A percentile compares a stretch with the other conserved stretches of the same genome.
These are phyloP conservation scores for Sporisorium sorghi DNA, from an alignment of 1,284 basidiomycete genomes.

Conservation along the genomic window DNA sequence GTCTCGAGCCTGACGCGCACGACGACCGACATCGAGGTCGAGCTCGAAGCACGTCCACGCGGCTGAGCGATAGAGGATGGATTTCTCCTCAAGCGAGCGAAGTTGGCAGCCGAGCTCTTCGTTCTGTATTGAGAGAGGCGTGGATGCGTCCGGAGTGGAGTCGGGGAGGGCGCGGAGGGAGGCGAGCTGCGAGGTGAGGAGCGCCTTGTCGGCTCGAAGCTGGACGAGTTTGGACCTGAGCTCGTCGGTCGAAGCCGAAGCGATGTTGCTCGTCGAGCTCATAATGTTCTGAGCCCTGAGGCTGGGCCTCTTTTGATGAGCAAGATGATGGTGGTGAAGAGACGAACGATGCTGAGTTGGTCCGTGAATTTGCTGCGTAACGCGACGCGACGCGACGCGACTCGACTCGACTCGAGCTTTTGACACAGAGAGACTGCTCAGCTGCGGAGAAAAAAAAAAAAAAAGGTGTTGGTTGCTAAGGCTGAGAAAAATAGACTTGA, in stretches of 20 bases:
- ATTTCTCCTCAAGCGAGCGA: slow-evolving; percentile 42
- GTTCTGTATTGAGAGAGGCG: slow-evolving; percentile 20
- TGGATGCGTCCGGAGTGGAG: background rate
- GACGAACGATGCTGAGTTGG: slow-evolving; percentile 2
- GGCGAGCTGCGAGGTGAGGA: slow-evolving; percentile 38
- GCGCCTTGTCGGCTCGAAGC: slow-evolving; percentile 41
- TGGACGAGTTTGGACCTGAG: slow-evolving; percentile 25
- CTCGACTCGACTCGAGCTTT: slow-evolving; percentile 21
- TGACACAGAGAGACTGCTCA: background rate
- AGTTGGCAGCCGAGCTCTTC: slow-evolving; percentile 33
- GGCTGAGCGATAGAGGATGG: slow-evolving; percentile 46
- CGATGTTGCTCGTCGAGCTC: slow-evolving; percentile 10
- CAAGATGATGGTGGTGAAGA: slow-evolving; percentile 5
- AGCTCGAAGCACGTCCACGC: slow-evolving; percentile 59
- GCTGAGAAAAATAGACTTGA: too few species aligned
- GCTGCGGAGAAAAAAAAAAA: background rate
- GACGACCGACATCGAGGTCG: slow-evolving; percentile 54
- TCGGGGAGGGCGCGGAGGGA: slow-evolving; percentile 33
- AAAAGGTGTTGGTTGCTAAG: too few species aligned
- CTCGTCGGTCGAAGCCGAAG: slow-evolving; percentile 28
- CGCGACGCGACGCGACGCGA: slow-evolving; percentile 24
- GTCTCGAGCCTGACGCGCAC: slow-evolving; percentile 37
- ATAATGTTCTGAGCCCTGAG: slow-evolving; percentile 1
- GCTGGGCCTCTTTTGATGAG: background rate
- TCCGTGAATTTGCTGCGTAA: background rate